phyloP scores from a whole-genome alignment of 306 rosid species.

The Astragalus glycyphyllos region DNA sequence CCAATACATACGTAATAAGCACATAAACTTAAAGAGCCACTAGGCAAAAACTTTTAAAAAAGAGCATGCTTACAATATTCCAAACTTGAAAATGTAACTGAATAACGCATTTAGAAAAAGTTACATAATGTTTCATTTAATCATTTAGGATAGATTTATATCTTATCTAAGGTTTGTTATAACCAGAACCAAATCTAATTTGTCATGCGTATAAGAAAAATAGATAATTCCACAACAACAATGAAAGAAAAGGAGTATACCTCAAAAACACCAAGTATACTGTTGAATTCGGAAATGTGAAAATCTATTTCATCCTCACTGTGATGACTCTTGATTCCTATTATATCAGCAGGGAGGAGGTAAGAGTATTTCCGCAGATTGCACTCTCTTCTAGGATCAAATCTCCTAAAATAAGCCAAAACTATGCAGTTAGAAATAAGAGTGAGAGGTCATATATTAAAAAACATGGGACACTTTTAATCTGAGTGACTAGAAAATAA shows the following conservation, averaged over 20 bases:
- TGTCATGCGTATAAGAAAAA: constrained; percentile 4
- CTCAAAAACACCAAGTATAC: constrained; percentile 71
- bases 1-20: constrained; percentile 2
- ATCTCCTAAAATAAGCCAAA: constrained; percentile 64
- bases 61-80: constrained; percentile 5
- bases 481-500: constrained; percentile 5
- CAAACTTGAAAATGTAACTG: not conserved
- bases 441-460: not conserved
- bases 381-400: constrained; percentile 94
- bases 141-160: constrained; percentile 3
- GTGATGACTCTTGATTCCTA: constrained; percentile 76
- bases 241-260: constrained; percentile 43
- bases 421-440: constrained; percentile 12
- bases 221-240: constrained; percentile 9
- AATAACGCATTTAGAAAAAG: constrained; percentile 3
- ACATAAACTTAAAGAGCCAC: constrained; percentile 15
- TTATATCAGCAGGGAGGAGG: constrained; percentile 81
- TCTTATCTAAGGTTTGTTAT: constrained; percentile 18
- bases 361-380: constrained; percentile 84
- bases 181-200: constrained; percentile 9
- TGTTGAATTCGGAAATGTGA: constrained; percentile 82
- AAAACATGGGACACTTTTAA: constrained; percentile 1
- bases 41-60: not conserved
- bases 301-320: constrained; percentile 59
- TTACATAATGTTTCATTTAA: not conserved